Evolutionary conservation across 2,329 filamentous ascomycete species (phyloP).

Genomic region (Gnomoniopsis smithogilvyi): DNA sequence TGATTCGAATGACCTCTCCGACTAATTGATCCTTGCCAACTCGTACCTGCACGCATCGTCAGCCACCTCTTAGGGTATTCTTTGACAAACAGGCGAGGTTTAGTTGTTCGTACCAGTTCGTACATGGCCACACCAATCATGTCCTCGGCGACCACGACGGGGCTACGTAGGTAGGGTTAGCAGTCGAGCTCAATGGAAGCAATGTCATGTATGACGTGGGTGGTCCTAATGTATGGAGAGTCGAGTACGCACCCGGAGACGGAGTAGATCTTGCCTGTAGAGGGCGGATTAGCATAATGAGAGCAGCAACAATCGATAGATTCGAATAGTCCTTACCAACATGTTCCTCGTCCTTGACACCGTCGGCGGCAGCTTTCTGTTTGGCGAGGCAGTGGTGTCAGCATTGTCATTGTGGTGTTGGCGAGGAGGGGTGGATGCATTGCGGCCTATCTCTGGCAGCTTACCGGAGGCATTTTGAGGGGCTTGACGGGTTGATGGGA

Average conservation of each 20-base stretch:
- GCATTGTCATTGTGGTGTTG: not conserved
- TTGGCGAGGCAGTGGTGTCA: slow-evolving; percentile 18
- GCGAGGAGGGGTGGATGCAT: slow-evolving; percentile 8
- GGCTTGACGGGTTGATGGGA: slow-evolving; percentile 24
- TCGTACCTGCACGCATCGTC: slow-evolving; percentile 60
- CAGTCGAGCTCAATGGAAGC: slow-evolving; percentile 9
- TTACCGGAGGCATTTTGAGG: slow-evolving; percentile 55
- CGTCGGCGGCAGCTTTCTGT: slow-evolving; percentile 32
- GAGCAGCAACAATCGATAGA: not conserved
- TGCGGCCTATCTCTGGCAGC: slow-evolving; percentile 27
- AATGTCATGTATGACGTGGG: not conserved
- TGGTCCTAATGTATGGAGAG: slow-evolving; percentile 10
- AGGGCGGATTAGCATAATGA: slow-evolving; percentile 6
- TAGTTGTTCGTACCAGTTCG: slow-evolving; percentile 69
- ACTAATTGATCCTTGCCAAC: slow-evolving; percentile 90
- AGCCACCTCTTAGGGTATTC: slow-evolving; percentile 1
- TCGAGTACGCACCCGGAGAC: slow-evolving; percentile 54
- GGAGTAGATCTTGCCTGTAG: slow-evolving; percentile 58
- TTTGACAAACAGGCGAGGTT: not conserved
- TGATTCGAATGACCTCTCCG: slow-evolving; percentile 98
- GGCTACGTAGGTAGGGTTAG: slow-evolving; percentile 53
- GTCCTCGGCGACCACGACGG: slow-evolving; percentile 94
- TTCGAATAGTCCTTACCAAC: slow-evolving; percentile 35
- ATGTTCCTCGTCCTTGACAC: slow-evolving; percentile 35
- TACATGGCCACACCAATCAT: slow-evolving; percentile 99